A percentile compares a stretch with the other conserved stretches of the same genome.
phyloP scores from a whole-genome alignment of 78 protist species.

The Polysphondylium violaceum region DNA sequence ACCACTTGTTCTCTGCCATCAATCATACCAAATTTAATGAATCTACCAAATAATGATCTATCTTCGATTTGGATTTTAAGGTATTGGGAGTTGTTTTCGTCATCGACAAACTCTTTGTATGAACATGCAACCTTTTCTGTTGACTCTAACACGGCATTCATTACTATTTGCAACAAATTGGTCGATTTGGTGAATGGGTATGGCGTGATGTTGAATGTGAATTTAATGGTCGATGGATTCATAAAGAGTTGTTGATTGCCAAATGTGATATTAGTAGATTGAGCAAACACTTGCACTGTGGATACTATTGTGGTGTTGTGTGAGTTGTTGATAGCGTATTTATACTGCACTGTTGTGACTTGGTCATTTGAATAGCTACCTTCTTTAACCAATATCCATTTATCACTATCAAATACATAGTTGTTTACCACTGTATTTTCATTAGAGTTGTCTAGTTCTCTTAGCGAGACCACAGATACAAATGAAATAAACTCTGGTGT shows the following conservation, averaged over 20 bases:
- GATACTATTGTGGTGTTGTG: not conserved
- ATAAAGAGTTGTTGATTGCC: not conserved
- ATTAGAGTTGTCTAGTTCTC: not conserved
- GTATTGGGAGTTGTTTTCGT: too few relatives aligned
- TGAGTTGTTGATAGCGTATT: too few relatives aligned
- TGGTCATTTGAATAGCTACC: not conserved
- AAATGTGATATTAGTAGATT: conserved; percentile 47
- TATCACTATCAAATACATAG: not conserved
- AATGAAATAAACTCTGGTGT: not conserved
- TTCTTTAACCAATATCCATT: not conserved
- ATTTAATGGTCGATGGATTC: conserved; percentile 43
- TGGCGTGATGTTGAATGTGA: conserved; percentile 15
- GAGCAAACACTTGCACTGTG: not conserved
- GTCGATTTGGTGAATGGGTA: not conserved
- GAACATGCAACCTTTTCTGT: too few relatives aligned
- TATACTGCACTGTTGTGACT: too few relatives aligned
- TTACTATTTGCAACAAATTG: conserved; percentile 13
- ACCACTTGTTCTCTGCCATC: too few relatives aligned
- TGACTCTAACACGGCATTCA: too few relatives aligned
- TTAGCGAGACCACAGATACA: not conserved
- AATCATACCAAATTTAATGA: too few relatives aligned
- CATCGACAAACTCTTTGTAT: too few relatives aligned
- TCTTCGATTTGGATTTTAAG: too few relatives aligned
- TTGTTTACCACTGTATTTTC: too few relatives aligned
- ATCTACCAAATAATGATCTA: too few relatives aligned